Evolutionary conservation across 2,329 filamentous ascomycete species (phyloP), one percentile per base, ranked within the genome.

Genomic region (Pezizomycotina sp.): DNA sequence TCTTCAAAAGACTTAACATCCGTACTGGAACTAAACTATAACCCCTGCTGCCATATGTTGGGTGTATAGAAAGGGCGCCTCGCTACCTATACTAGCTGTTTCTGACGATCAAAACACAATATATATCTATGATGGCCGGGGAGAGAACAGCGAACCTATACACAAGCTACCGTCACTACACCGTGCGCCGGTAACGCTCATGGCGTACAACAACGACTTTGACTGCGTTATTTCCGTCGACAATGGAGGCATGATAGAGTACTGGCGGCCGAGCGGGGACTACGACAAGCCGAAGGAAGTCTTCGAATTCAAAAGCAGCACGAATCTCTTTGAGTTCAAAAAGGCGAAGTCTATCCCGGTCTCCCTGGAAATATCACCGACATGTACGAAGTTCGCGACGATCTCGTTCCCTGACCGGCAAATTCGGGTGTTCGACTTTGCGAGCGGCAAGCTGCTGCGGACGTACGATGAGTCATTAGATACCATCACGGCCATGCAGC

Each of bases 301-400:
- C 12, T 98, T 92, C 55, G 69, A 81, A 48, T 80, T 83, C 60
- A 98, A 98, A 60, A 92, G 82, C 54, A 76, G 79, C 1, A 98
- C 89, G 2, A 89, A 80, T 52, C 65, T 98, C 1, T 98, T 95
- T 53, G 86, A 92, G 34, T 95, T 98, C 62, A 95, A 92, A 54
- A 95, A 93, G 59, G 70, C 80, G 32, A 95, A 92, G 56, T 79
- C 83, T 0, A 69, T 77, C 1, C 84, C 86, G 0, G 71, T 74
- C 3, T 80, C 79, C 7, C 63, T 98, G 31, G 80, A 78, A 0
- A 69, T 98, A 29, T 93, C 89, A 0, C 83, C 84, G 0, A 77
- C 77, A 0, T 83, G 86, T 4, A 70, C 77, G 38, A 79, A 83
- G 42, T 89, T 98, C 53, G 82, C 78, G 2, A 77, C 82, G 0